Evolutionary conservation across 352 stramenopile species (phyloP), one percentile per base, ranked within the genome.

Genomic region (Globisporangium irregulare): DNA sequence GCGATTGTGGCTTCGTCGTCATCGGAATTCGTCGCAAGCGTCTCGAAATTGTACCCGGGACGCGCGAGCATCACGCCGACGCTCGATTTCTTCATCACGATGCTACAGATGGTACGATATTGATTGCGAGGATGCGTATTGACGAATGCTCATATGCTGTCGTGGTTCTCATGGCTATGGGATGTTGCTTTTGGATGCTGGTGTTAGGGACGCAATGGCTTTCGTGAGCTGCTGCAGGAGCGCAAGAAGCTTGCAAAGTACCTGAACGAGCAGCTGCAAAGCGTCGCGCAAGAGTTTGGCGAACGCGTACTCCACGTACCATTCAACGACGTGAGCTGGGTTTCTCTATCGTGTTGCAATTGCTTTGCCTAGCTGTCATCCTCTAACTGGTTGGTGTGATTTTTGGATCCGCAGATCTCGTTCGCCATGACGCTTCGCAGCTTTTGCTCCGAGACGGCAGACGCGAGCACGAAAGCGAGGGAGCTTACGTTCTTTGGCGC

Each of bases 81-180:
- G 57, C 75, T 99, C 15, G 97, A 99, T 86, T 90, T 99, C 41
- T 99, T 99, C 75, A 98, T 99, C 75, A 99, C 97, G 0, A 92
- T 99, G 66, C 84, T 99, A n/a, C 97, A 97, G 46, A 98, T 99
- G 91, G 97, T 97, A 38, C 58, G 93, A 10, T 12, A 2, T 66
- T 20, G 6, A 8, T 4, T 34, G 38, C 18, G 29, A 12, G 38
- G 38, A 46, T 20, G 12, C 4, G 4, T 20, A 46, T 25, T 15
- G 48, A 20, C 18, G 51, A 2, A 20, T 7, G 2, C 22, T 20
- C 53, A 36, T 70, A 20, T 36, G 14, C 29, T 63, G 20, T 18
- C 20, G 25, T 9, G 29, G 25, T 27, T 36, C 10, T 43, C 20
- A 10, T 54, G 41, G 7, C 14, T 14, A 34, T 48, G 10, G 53